Evolutionary conservation across 768 basidiomycete species (phyloP), one percentile per base, ranked within the genome.

Genomic region (Boletus rubropictus): DNA sequence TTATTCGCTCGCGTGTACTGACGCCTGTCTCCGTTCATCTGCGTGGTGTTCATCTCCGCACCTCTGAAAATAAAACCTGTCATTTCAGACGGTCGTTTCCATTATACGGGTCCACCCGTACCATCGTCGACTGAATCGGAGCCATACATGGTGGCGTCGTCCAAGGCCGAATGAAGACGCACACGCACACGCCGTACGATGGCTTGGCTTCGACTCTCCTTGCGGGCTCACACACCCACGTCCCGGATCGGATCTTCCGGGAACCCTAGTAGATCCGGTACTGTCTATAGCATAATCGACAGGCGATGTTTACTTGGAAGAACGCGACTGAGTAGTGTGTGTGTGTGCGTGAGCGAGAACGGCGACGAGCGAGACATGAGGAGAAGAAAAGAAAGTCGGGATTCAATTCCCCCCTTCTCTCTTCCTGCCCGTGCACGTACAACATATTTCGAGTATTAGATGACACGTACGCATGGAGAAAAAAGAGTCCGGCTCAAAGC

Each of bases 21-120:
- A 54, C 32, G 32, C 2, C 4, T 17, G 22, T 17, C 29, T 15
- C 7, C 10, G 27, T 28, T 3, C 27, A 11, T 28, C 27, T 9
- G 27, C 27, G 27, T 28, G 4, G 3, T 8, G 27, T 28, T 10
- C 9, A 28, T 11, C 11, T 6, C 27, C 11, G n/a, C n/a, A n/a
- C 27, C 27, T 11, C 11, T 28, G 11, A 28, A 27, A 27, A 27
- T 27, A 27, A 27, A 28, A 28, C 27, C n/a, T n/a, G 11, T 11
- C 27, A 28, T 29, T 29, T 15, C 41, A 78, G 76, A 67, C 40
- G 77, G 76, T 8, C 66, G 70, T 0, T 61, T 62, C 39, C 68
- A 73, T 49, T 78, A 74, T 44, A 56, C 52, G 6, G 76, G 75
- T 11, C 76, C 76, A 1, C 73, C 74, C 0, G 64, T 66, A n/a